Conservation (phyloP, 371 early-diverging fungal genomes). For the Saksenaea vasiformis region DNA sequence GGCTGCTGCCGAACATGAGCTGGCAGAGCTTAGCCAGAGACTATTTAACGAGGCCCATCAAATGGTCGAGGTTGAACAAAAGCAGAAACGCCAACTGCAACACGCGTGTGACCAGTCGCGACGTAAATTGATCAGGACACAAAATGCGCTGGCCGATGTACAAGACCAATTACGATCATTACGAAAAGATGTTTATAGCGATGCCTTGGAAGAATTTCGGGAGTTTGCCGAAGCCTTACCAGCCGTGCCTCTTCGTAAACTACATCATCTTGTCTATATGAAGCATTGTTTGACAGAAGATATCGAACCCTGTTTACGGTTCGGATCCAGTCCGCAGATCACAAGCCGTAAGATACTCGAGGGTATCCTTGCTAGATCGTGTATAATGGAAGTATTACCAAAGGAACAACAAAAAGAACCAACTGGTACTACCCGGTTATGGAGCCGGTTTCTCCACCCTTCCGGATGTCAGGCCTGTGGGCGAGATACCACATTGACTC, state of each 20-base stretch:
- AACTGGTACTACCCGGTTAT: background rate
- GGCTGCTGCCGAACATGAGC: conserved; percentile 65
- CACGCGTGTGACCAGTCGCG: conserved; percentile 59
- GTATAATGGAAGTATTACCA: conserved; percentile 42
- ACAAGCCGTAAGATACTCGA: conserved; percentile 69
- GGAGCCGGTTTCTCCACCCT: conserved; percentile 3
- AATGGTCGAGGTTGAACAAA: conserved; percentile 78
- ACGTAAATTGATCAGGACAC: conserved; percentile 43
- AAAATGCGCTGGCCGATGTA: conserved; percentile 20
- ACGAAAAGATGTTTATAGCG: conserved; percentile 18
- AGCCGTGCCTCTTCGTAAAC: conserved; percentile 6
- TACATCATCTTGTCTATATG: conserved; percentile 20
- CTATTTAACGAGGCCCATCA: conserved; percentile 90
- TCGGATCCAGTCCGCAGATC: conserved; percentile 68
- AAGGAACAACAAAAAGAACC: background rate
- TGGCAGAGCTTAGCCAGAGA: conserved; percentile 73
- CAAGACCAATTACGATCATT: conserved; percentile 21
- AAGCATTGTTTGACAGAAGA: conserved; percentile 61
- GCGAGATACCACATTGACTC: conserved; percentile 49
- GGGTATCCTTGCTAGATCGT: conserved; percentile 61
- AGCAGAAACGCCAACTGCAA: conserved; percentile 45
- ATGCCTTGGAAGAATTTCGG: conserved; percentile 17
- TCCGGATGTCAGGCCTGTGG: conserved; percentile 51
- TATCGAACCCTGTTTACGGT: conserved; percentile 70
- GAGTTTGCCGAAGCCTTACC: conserved; percentile 12